Percentiles rank a stretch among this genome's conserved stretches.
Conservation (phyloP, 2,329 filamentous ascomycete species). For the Aureobasidium sp. region DNA sequence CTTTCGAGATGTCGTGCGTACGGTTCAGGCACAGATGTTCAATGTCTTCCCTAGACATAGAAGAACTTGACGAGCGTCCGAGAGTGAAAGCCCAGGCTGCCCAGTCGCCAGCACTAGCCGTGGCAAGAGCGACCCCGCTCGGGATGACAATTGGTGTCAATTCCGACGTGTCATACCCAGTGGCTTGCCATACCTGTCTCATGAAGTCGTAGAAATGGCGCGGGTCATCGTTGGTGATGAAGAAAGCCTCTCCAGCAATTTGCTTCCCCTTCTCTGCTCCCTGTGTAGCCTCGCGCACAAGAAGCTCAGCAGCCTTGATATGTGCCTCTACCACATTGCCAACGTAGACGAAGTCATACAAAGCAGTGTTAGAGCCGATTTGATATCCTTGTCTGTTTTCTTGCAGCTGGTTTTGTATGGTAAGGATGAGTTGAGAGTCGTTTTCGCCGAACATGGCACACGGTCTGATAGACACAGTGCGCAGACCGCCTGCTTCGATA, state of each 20-base stretch:
- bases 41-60: not conserved
- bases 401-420: not conserved
- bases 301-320: not conserved
- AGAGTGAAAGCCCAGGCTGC: not conserved
- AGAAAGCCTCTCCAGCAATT: not conserved
- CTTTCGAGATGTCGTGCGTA: not conserved
- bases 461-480: not conserved
- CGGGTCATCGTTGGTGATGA: not conserved
- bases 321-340: not conserved
- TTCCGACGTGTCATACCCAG: not conserved
- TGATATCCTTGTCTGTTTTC: not conserved
- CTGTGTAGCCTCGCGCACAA: not conserved
- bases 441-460: not conserved
- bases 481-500: not conserved
- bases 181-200: not conserved
- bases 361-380: not conserved
- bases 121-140: not conserved
- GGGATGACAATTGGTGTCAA: not conserved
- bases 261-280: not conserved
- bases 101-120: not conserved
- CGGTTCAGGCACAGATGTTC: slow-evolving; percentile 1
- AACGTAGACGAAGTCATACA: not conserved
- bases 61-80: not conserved
- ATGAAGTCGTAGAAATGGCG: not conserved
- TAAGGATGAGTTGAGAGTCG: not conserved